Evolutionary conservation across 2,329 filamentous ascomycete species (phyloP), one percentile per base, ranked within the genome.

Genomic region (Dactylonectria macrodidyma): DNA sequence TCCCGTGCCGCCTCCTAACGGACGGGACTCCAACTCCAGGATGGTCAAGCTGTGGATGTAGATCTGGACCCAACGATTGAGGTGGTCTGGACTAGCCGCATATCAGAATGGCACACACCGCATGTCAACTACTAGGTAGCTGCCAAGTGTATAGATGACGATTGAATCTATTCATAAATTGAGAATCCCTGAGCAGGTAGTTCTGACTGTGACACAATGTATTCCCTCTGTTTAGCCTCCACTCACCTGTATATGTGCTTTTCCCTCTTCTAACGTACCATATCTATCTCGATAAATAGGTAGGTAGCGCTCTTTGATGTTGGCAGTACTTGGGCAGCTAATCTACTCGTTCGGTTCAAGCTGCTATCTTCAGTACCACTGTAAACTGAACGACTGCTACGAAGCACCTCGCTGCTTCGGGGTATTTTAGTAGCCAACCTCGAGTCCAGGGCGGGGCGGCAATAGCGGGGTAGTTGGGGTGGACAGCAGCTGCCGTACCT

Each of bases 111-210:
- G 19, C 19, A 69, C 73, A 76, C 73, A 68, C 69, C 62, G 73
- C 48, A 71, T 70, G 59, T 68, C 58, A 55, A 75, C 62, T 69
- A 66, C 66, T 48, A 57, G 61, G 58, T 66, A 67, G 34, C 70
- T 75, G 74, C 68, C 67, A 66, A 66, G 55, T 77, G 79, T 76
- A 79, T 87, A 87, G 86, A 86, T 65, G 84, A 83, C 85, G 76
- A 74, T 86, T 85, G 86, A 87, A 87, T 86, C 84, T 86, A 86
- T 82, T 79, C 80, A 80, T 78, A 75, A 73, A 72, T 16, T 26
- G 52, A 61, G 54, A 66, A 26, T 38, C 16, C 22, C 22, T 19
- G 19, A 19, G 19, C 14, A 8, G 16, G 5, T 24, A n/a, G 30
- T n/a, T 9, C 22, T 36, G 30, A 14, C 8, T 22, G 26, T 33